phyloP scores from a whole-genome alignment of 1,284 basidiomycete species.

The Pseudozyma flocculosa region DNA sequence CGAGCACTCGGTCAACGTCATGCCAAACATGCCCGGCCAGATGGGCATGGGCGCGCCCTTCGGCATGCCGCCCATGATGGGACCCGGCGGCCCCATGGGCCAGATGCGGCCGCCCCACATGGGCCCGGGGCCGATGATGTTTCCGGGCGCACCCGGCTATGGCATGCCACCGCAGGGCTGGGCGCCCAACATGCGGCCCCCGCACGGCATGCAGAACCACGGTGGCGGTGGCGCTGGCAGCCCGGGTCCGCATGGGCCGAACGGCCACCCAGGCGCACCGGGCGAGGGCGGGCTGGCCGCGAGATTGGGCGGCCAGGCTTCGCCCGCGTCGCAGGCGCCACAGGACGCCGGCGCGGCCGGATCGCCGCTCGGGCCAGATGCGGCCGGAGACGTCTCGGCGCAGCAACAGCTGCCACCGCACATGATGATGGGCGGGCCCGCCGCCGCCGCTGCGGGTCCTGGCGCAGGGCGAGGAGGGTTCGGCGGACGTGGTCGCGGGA shows the following conservation, averaged over 20 bases:
- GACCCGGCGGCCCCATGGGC: slow-evolving; percentile 23
- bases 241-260: too few relatives aligned
- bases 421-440: too few relatives aligned
- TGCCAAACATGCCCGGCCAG: slow-evolving; percentile 12
- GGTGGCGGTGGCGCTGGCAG: slow-evolving; percentile 9
- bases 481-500: slow-evolving; percentile 61
- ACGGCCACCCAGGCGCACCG: too few relatives aligned
- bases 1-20: slow-evolving; percentile 65
- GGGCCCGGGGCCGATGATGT: slow-evolving; percentile 15
- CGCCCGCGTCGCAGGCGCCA: not conserved
- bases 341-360: too few relatives aligned
- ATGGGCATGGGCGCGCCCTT: slow-evolving; percentile 11
- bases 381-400: too few relatives aligned
- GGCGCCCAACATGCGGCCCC: slow-evolving; percentile 23
- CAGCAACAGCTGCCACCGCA: too few relatives aligned
- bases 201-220: slow-evolving; percentile 15
- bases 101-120: slow-evolving; percentile 20
- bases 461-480: slow-evolving; percentile 56
- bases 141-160: slow-evolving; percentile 26
- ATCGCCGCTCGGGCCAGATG: too few relatives aligned
- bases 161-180: slow-evolving; percentile 34
- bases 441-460: not conserved
- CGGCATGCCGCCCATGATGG: slow-evolving; percentile 28
- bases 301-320: slow-evolving; percentile 20
- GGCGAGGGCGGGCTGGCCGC: slow-evolving; percentile 23